Conservation (phyloP, 192 early-diverging fungal species). For the Backusella liffmaniae region DNA sequence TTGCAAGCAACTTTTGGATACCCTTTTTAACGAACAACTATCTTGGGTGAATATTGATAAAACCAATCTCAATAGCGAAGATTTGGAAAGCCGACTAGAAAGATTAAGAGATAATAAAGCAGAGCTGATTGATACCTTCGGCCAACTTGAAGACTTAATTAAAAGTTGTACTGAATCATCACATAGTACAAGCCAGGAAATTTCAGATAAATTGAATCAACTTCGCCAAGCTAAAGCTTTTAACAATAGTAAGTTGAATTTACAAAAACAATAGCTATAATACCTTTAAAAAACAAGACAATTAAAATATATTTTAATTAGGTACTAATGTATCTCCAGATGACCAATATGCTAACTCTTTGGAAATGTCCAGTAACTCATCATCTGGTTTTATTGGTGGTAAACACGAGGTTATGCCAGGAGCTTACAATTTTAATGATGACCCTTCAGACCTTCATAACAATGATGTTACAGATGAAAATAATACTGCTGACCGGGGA, state of each 20-base stretch:
- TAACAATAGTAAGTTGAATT: neutral
- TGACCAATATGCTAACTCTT: neutral
- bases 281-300: neutral
- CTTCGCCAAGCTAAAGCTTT: neutral
- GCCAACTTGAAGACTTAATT: neutral
- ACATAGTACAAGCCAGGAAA: neutral
- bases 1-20: neutral
- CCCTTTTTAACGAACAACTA: neutral
- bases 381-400: neutral
- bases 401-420: neutral
- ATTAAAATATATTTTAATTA: neutral
- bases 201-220: neutral
- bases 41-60: neutral
- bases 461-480: neutral
- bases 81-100: neutral
- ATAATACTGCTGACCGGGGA: neutral
- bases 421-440: neutral
- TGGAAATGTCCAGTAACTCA: neutral
- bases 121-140: neutral
- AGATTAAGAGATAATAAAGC: neutral
- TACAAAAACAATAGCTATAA: neutral
- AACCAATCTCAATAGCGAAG: neutral
- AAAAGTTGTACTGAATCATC: neutral
- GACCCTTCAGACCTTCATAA: neutral
- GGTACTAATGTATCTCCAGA: neutral